A percentile compares a stretch with the other conserved stretches of the same genome.
phyloP scores from a whole-genome alignment of 2,329 filamentous ascomycete genomes.

The Scorias spongiosa region DNA sequence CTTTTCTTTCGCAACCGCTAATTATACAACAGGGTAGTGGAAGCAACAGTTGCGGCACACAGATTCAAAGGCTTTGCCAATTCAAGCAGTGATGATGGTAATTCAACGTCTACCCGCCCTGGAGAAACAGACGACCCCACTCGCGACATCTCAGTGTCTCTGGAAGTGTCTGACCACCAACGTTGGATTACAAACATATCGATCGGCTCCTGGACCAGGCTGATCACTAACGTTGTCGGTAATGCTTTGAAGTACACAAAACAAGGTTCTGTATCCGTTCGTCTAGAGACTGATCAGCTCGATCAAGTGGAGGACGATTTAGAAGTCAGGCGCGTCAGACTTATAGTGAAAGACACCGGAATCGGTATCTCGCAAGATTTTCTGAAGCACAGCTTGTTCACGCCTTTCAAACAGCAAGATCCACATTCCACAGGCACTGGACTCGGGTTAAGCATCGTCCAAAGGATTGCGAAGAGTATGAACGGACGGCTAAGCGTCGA shows the following conservation, averaged over 20 bases:
- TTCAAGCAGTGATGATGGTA: no score
- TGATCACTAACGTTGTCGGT: conserved; percentile 29
- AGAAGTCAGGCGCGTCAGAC: conserved; percentile 1
- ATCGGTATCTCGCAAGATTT: conserved; percentile 20
- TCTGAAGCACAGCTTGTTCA: conserved; percentile 16
- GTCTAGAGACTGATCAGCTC: neutral
- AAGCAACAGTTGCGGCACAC: conserved; percentile 5
- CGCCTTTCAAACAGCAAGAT: conserved; percentile 21
- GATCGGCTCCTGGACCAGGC: conserved; percentile 28
- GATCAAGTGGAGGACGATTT: neutral
- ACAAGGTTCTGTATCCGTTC: neutral
- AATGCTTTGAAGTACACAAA: conserved; percentile 33
- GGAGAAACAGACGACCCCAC: no score
- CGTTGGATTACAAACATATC: conserved; percentile 27
- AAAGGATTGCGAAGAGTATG: conserved; percentile 15
- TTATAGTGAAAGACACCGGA: conserved; percentile 16
- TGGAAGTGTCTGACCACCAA: conserved; percentile 4
- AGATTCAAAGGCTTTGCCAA: conserved; percentile 2
- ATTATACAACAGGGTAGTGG: conserved; percentile 2
- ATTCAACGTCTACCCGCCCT: no score
- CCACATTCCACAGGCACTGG: conserved; percentile 19
- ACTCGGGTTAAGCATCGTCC: conserved; percentile 21
- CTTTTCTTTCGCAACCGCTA: neutral
- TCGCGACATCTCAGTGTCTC: conserved; percentile 2
- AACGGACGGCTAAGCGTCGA: conserved; percentile 13